Evolutionary conservation across 2,329 filamentous ascomycete species (phyloP).

Genomic region (Aspergillus hiratsukae): DNA sequence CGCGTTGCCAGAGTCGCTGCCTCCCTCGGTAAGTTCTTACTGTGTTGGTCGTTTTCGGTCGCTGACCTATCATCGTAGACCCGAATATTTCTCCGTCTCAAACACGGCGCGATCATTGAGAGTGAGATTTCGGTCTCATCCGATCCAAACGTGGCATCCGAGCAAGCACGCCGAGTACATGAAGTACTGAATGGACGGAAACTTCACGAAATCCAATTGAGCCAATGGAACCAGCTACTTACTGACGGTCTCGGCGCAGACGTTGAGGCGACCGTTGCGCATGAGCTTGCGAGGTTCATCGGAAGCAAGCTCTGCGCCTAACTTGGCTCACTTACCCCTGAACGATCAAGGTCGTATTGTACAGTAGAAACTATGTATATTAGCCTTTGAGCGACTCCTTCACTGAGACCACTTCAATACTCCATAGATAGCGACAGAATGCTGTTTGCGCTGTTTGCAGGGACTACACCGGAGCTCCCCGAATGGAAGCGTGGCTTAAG

Average conservation of each 20-base stretch:
- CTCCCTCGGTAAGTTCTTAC: conserved; percentile 38
- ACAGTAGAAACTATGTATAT: conserved; percentile 4
- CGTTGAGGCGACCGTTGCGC: conserved; percentile 11
- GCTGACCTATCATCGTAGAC: conserved; percentile 26
- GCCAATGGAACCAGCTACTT: conserved; percentile 26
- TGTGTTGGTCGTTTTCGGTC: not conserved
- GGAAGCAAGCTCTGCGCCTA: conserved; percentile 19
- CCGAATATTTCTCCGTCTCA: conserved; percentile 38
- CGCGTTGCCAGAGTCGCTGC: conserved; percentile 46
- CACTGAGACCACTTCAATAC: too few species aligned
- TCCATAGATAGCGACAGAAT: too few species aligned
- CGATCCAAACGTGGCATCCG: conserved; percentile 25
- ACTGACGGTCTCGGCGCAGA: conserved; percentile 13
- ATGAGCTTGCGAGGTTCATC: conserved; percentile 24
- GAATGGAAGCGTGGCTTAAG: conserved; percentile 17
- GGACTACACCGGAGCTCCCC: conserved; percentile 26
- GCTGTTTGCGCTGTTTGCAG: conserved; percentile 28
- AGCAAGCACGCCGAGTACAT: conserved; percentile 32
- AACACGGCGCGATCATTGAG: conserved; percentile 38
- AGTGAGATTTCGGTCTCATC: conserved; percentile 36
- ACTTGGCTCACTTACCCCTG: not conserved
- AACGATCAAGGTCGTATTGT: not conserved
- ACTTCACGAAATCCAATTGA: conserved; percentile 45
- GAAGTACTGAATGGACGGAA: conserved; percentile 35
- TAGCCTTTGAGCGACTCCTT: not conserved